Percentiles rank a stretch among this genome's conserved stretches.
Evolutionary conservation across 768 basidiomycete species (phyloP).

Genomic region (Steccherinum ochraceum): DNA sequence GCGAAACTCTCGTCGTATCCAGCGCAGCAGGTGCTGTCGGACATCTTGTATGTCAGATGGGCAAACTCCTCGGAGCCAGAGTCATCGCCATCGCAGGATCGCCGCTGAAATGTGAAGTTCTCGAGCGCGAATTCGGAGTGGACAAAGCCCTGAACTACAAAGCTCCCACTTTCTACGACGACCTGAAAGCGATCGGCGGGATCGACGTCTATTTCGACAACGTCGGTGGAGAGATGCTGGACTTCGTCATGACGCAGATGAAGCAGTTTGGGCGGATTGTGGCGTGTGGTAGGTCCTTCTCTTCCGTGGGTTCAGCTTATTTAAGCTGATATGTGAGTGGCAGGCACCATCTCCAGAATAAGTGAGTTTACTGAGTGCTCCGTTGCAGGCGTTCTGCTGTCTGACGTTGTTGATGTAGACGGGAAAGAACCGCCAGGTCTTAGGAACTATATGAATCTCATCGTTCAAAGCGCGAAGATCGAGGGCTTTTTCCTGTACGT

Average conservation of each 20-base stretch:
- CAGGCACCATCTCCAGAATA: conserved; percentile 82
- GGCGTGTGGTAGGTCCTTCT: conserved; percentile 58
- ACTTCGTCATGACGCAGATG: conserved; percentile 67
- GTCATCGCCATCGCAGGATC: conserved; percentile 89
- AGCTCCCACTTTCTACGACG: conserved; percentile 56
- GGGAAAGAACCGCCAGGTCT: conserved; percentile 48
- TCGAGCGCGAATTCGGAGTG: conserved; percentile 78
- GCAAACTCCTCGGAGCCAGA: conserved; percentile 69
- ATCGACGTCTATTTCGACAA: conserved; percentile 84
- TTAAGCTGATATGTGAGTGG: not conserved
- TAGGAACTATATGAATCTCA: conserved; percentile 56
- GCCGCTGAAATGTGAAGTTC: conserved; percentile 77
- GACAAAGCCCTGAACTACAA: conserved; percentile 89
- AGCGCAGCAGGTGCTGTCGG: conserved; percentile 92
- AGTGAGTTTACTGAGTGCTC: conserved; percentile 36
- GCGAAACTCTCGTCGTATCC: conserved; percentile 81
- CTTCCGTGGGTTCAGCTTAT: not conserved
- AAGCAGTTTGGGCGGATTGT: conserved; percentile 75
- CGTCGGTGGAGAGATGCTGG: conserved; percentile 76
- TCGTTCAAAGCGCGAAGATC: conserved; percentile 71
- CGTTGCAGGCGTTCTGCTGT: too few relatives aligned
- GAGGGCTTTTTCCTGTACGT: conserved; percentile 79
- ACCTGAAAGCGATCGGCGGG: conserved; percentile 65
- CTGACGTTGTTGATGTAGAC: conserved; percentile 25
- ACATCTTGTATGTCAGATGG: conserved; percentile 75